Evolutionary conservation across 768 basidiomycete species (phyloP), one percentile per base, ranked within the genome.

Genomic region (Tylopilus felleus): DNA sequence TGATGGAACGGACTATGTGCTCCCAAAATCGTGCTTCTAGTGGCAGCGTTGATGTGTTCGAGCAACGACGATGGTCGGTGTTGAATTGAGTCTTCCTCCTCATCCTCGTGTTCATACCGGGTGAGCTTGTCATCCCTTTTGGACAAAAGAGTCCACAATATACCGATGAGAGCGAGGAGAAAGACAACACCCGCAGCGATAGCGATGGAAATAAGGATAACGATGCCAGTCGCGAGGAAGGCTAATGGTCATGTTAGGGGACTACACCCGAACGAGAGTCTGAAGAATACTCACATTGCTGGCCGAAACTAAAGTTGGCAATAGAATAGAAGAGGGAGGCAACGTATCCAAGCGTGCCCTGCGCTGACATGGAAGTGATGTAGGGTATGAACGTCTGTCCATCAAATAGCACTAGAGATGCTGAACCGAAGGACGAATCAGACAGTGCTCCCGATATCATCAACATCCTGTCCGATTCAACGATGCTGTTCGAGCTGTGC

Each of bases 121-220:
- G 73, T 73, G 10, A 81, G 58, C 62, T 82, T 85, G 64, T 92
- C 88, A 36, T 93, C 92, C 50, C 84, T 80, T 50, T 90, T 80
- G 21, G 88, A 84, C 70, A 93, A 83, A n/a, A 94, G 77, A 3
- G 92, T 87, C 90, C 93, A 91, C 35, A 96, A 72, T 50, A 96
- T 88, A 47, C 92, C 92, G 51, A 93, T 75, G 39, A 96, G 75
- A 16, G 88, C 87, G 29, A 94, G 77, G 1, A 95, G 75, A 80
- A 94, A 95, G 35, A 95, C 88, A 21, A 98, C 83, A 17, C 96
- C 97, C 16, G 94, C 93, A 10, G 91, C 86, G 60, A 98, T 97
- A 23, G 97, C 97, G 58, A 99, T 97, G 2, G 94, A 95, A 60
- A 99, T 94, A 41, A 99, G 80, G 60, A 98, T 98, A 51, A 99